Evolutionary conservation across 345 rosid species (phyloP).

Genomic region (Rhizophora apiculata): DNA sequence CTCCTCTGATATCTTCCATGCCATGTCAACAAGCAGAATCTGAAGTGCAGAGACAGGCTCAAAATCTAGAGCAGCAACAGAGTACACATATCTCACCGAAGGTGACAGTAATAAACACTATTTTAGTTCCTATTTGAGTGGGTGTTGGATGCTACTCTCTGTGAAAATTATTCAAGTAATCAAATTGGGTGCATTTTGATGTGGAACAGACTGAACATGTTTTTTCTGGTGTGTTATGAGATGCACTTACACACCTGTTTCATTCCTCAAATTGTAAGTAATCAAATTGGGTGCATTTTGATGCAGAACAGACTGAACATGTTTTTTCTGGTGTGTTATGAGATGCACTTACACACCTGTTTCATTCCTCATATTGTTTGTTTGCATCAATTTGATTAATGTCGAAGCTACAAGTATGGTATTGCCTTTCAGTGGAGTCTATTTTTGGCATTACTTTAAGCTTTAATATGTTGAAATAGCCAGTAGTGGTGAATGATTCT

Average conservation of each 20-base stretch:
- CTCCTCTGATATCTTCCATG: constrained; percentile 38
- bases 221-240: no score
- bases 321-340: no score
- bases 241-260: not conserved
- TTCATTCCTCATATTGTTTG: not conserved
- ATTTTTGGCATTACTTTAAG: not conserved
- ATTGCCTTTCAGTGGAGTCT: not conserved
- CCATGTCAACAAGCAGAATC: constrained; percentile 35
- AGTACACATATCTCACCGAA: constrained; percentile 28
- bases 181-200: not conserved
- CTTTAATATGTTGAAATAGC: not conserved
- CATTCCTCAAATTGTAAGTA: not conserved
- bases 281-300: not conserved
- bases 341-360: not conserved
- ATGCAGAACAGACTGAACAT: no score
- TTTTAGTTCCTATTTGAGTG: constrained; percentile 6
- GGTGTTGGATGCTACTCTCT: not conserved
- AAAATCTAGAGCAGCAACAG: constrained; percentile 40
- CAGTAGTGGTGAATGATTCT: constrained; percentile 1
- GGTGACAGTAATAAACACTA: constrained; percentile 34
- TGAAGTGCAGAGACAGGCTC: constrained; percentile 39
- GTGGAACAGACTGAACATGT: no score
- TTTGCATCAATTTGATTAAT: not conserved
- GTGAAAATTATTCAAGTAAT: not conserved
- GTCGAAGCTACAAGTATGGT: not conserved